Percentiles rank a stretch among this genome's conserved stretches.
phyloP scores from a whole-genome alignment of 2,329 filamentous ascomycete species.

The Penicillium sp. region DNA sequence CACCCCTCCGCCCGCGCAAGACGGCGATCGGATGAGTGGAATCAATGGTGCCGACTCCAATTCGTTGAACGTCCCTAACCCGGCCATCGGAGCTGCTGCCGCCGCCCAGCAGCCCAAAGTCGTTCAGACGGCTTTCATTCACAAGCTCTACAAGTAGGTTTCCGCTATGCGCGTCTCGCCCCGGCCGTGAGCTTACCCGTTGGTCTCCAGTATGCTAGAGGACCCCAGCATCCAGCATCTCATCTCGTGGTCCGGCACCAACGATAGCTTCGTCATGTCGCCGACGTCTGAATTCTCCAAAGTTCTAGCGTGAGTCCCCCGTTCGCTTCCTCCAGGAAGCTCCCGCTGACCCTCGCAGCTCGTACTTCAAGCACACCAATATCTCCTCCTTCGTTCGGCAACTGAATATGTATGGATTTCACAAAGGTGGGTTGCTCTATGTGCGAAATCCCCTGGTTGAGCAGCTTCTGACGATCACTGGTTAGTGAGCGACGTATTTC shows the following conservation, averaged over 20 bases:
- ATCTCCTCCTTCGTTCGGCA: slow-evolving; percentile 98
- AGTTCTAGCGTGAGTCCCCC: slow-evolving; percentile 79
- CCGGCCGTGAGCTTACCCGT: slow-evolving; percentile 19
- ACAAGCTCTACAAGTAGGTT: slow-evolving; percentile 94
- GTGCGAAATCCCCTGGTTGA: not conserved
- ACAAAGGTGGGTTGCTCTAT: slow-evolving; percentile 71
- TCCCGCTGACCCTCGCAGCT: slow-evolving; percentile 51
- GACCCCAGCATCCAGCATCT: slow-evolving; percentile 90
- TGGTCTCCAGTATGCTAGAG: slow-evolving; percentile 79
- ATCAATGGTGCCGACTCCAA: slow-evolving; percentile 38
- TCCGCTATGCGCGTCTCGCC: not conserved
- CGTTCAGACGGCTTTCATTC: slow-evolving; percentile 97
- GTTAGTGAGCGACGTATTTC: slow-evolving; percentile 94
- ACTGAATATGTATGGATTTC: slow-evolving; percentile 99
- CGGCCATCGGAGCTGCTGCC: slow-evolving; percentile 47
- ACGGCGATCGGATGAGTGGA: slow-evolving; percentile 46
- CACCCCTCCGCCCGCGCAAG: slow-evolving; percentile 50
- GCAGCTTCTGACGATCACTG: slow-evolving; percentile 8
- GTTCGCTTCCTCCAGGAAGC: slow-evolving; percentile 5
- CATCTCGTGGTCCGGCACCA: slow-evolving; percentile 91
- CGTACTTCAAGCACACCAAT: slow-evolving; percentile 99
- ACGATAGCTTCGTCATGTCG: slow-evolving; percentile 98
- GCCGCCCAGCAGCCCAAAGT: slow-evolving; percentile 90
- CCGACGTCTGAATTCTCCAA: slow-evolving; percentile 97
- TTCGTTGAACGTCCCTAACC: slow-evolving; percentile 30